Evolutionary conservation across 2,329 filamentous ascomycete genomes (phyloP), one percentile per base, ranked within the genome.

Genomic region (Fusarium albosuccineum): DNA sequence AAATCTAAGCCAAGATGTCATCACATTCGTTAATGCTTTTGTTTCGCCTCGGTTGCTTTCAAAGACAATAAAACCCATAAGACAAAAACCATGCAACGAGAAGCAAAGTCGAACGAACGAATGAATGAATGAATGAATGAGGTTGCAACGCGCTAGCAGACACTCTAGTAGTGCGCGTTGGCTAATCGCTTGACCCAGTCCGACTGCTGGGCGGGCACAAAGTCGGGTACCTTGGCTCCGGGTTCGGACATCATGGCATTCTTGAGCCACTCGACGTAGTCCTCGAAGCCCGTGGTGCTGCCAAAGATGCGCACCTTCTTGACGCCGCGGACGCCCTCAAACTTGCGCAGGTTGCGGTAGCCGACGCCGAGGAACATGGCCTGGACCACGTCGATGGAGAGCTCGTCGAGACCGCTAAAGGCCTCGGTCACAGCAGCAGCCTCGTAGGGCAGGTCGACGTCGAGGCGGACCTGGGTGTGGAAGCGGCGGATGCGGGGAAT

Each of bases 241-340:
- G 68, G 60, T 17, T 65, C 62, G 54, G 67, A 72, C 73, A 66
- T 77, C 80, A 83, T 82, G 49, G 73, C 66, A 4, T 49, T 49
- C 66, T 75, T 74, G 26, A 84, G 73, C 81, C 82, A 83, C 9
- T 55, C 57, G 5, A 80, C 71, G 57, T 84, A 83, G n/a, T 74
- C 75, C 58, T 80, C 78, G 45, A 82, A 81, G 37, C 81, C 81
- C 3, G 72, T 76, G 10, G 75, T 75, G 71, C 79, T 79, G 14
- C 82, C 82, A 0, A 61, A 60, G 42, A 84, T 71, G 7, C 60
- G 64, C 7, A 79, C 80, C 11, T 66, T 62, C 46, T 75, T 71
- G 26, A 84, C 78, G 30, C 79, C 81, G 22, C 82, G 66, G 29
- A 84, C 79, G 6, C 73, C 76, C 73, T 84, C 82, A 57, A 84